Evolutionary conservation across 495 filamentous ascomycete species (phyloP), one percentile per base, ranked within the genome.

Genomic region (Aspergillus ostianus): DNA sequence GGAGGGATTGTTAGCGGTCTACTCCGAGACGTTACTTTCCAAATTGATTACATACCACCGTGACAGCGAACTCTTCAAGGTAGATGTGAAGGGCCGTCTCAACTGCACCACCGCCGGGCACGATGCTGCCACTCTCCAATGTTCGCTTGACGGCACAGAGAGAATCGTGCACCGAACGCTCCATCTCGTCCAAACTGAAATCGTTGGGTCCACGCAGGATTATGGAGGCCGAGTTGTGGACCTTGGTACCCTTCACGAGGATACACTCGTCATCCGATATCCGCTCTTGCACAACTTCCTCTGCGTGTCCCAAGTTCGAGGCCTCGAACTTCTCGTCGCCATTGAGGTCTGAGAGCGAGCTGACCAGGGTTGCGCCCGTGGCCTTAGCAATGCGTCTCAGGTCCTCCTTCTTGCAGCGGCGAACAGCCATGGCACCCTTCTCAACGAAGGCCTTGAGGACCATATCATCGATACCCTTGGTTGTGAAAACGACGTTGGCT

Each of bases 261-360:
- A 99, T 98, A 73, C 95, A 98, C 79, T 99, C 94, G 67, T 99
- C 94, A 67, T 99, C 94, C 6, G 95, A 97, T 67, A 99, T 97
- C 62, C 92, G 87, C 78, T 98, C 95, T 74, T 99, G 94, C 29
- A 87, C 82, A 60, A 99, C 94, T 75, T 98, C 95, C 67, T 98
- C 94, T 21, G 94, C 94, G 60, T 90, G 81, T 36, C 94, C 94
- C 26, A 99, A 82, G 61, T 89, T 87, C 21, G 92, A 92, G 18
- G 89, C 74, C 62, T 98, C 95, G 68, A 98, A 99, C 68, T 89
- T 90, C 81, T 99, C 94, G 74, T 99, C 95, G 53, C 94, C 94
- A 70, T 98, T 97, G 57, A 99, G 77, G 70, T 99, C 96, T 12
- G 94, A 97, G 19, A 99, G 83, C 6, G 92, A 88, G 82, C 88